These are phyloP conservation scores for Hypoxylon rickii DNA, from an alignment of 495 filamentous ascomycete species.

Conservation along the genomic window DNA sequence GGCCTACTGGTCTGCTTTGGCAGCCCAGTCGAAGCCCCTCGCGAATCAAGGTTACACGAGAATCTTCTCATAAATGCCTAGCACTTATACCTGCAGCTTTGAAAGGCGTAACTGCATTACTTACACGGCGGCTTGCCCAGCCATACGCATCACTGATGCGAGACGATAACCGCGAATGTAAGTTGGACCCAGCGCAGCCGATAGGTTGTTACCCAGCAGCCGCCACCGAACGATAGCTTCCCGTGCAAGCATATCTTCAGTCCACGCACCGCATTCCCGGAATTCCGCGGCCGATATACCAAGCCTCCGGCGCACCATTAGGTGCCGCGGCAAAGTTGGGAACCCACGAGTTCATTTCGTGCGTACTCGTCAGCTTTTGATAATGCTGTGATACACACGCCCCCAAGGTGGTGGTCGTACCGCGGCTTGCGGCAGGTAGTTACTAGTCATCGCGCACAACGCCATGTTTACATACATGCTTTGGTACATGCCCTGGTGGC, in stretches of 20 bases:
- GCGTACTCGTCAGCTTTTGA: conserved; percentile 22
- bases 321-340: conserved; percentile 1
- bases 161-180: conserved; percentile 8
- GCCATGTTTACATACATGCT: too few relatives aligned
- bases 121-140: not conserved
- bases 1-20: not conserved
- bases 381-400: conserved; percentile 8
- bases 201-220: conserved; percentile 12
- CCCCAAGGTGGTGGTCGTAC: conserved; percentile 19
- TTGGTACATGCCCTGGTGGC: too few relatives aligned
- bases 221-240: conserved; percentile 9
- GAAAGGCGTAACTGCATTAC: not conserved
- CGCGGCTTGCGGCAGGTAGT: conserved; percentile 7
- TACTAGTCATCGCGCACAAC: not conserved
- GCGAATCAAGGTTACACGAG: not conserved
- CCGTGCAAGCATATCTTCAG: not conserved
- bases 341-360: not conserved
- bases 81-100: not conserved
- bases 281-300: not conserved
- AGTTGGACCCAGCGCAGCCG: not conserved
- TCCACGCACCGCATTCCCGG: not conserved
- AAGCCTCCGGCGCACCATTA: not conserved
- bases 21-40: not conserved
- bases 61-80: too few relatives aligned
- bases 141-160: conserved; percentile 2